phyloP scores from a whole-genome alignment of 192 early-diverging fungal genomes.

The Coemansia sp. region DNA sequence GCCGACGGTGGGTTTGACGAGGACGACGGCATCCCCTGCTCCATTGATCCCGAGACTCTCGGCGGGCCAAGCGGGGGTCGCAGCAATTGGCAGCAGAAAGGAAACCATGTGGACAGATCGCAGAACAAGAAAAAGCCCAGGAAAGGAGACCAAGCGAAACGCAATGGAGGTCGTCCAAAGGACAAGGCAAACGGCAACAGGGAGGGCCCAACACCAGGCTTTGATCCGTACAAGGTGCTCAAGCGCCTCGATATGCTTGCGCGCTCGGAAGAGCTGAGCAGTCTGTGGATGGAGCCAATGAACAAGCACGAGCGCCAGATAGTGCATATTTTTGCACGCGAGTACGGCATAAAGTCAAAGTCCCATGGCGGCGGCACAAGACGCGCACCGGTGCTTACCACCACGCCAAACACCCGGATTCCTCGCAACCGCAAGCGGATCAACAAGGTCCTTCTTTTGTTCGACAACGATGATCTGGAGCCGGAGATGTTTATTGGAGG shows the following conservation, averaged over 20 bases:
- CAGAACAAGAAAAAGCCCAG: slow-evolving; percentile 19
- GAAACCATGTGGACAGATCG: slow-evolving; percentile 1
- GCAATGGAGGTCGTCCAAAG: slow-evolving; percentile 16
- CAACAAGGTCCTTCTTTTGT: slow-evolving; percentile 30
- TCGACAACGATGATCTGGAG: slow-evolving; percentile 34
- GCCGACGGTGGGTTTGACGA: slow-evolving; percentile 20
- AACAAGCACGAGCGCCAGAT: slow-evolving; percentile 48
- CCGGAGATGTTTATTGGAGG: slow-evolving; percentile 34
- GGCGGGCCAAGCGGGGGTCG: slow-evolving; percentile 2
- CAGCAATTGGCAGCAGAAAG: not conserved
- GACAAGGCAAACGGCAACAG: not conserved
- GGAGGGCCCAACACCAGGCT: slow-evolving; percentile 24
- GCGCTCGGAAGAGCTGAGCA: slow-evolving; percentile 27
- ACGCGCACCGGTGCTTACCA: slow-evolving; percentile 37
- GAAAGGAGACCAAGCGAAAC: slow-evolving; percentile 16
- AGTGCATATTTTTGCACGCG: slow-evolving; percentile 42
- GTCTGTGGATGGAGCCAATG: slow-evolving; percentile 54
- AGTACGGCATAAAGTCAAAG: slow-evolving; percentile 50
- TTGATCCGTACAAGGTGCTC: slow-evolving; percentile 34
- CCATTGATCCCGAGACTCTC: slow-evolving; percentile 29
- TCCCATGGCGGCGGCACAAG: slow-evolving; percentile 37
- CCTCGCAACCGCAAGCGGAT: slow-evolving; percentile 38
- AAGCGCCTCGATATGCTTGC: slow-evolving; percentile 37
- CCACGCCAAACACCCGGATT: slow-evolving; percentile 21
- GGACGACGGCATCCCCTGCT: slow-evolving; percentile 35